Evolutionary conservation across 371 early-diverging fungal genomes (phyloP).

Genomic region (Parasitella parasitica): DNA sequence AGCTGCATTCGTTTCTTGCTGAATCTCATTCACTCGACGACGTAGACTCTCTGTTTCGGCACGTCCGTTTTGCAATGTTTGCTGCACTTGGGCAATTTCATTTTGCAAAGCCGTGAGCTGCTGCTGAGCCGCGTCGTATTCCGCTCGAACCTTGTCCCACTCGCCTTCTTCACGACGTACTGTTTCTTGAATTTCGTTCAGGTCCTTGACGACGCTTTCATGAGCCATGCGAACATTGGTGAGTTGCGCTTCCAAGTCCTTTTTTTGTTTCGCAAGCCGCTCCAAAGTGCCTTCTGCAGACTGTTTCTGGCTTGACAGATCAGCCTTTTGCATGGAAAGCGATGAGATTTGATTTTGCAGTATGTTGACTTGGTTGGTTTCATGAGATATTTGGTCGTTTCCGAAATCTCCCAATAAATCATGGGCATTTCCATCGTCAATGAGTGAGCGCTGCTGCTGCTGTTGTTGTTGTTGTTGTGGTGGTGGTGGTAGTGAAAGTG

Average conservation of each 20-base stretch:
- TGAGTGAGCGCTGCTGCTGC: neutral
- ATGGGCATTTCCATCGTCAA: constrained; percentile 2
- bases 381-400: constrained; percentile 38
- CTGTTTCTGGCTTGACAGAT: constrained; percentile 24
- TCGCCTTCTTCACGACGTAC: constrained; percentile 34
- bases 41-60: constrained; percentile 37
- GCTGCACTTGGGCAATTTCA: constrained; percentile 29
- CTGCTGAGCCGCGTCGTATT: constrained; percentile 37
- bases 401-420: constrained; percentile 51
- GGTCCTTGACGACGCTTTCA: constrained; percentile 28
- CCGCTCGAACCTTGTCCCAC: constrained; percentile 30
- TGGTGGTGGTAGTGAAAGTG: neutral
- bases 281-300: constrained; percentile 29
- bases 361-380: constrained; percentile 43
- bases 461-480: neutral
- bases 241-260: constrained; percentile 34
- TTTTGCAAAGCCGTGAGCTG: constrained; percentile 22
- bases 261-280: constrained; percentile 33
- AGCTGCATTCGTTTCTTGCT: constrained; percentile 35
- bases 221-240: constrained; percentile 31
- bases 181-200: constrained; percentile 37
- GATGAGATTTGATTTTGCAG: constrained; percentile 41
- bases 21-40: constrained; percentile 36
- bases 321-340: constrained; percentile 18
- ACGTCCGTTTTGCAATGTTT: constrained; percentile 37